Evolutionary conservation across 768 basidiomycete genomes (phyloP).

Genomic region (Tulasnella sp.): DNA sequence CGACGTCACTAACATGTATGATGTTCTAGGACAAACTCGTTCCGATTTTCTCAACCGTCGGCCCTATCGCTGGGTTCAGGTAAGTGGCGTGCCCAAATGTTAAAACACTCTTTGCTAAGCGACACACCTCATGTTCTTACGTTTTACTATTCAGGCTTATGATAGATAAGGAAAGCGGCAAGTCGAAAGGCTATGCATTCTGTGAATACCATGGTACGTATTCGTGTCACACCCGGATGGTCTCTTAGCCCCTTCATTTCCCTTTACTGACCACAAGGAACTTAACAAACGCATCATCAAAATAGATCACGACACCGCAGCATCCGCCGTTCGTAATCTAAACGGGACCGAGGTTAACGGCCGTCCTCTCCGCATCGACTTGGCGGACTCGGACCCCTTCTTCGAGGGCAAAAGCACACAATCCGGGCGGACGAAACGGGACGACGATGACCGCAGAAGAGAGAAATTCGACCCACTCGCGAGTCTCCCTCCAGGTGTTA

Average conservation of each 20-base stretch:
- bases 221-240: constrained; percentile 29
- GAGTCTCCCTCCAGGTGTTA: constrained; percentile 66
- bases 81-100: constrained; percentile 28
- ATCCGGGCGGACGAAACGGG: constrained; percentile 49
- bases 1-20: constrained; percentile 5
- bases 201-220: constrained; percentile 84
- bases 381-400: constrained; percentile 88
- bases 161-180: constrained; percentile 88
- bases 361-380: constrained; percentile 84
- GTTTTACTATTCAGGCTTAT: constrained; percentile 49
- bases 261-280: background rate
- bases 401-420: constrained; percentile 79
- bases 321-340: constrained; percentile 91
- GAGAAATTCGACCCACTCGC: constrained; percentile 48
- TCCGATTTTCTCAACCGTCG: constrained; percentile 81
- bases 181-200: constrained; percentile 89
- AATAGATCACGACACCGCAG: constrained; percentile 87
- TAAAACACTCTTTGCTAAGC: too few species aligned
- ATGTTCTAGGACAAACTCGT: constrained; percentile 63
- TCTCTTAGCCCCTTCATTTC: constrained; percentile 6
- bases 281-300: constrained; percentile 16
- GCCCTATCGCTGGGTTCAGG: constrained; percentile 85
- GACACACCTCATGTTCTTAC: background rate
- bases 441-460: constrained; percentile 29
- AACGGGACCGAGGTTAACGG: constrained; percentile 90